Evolutionary conservation across 371 early-diverging fungal genomes (phyloP), one percentile per base, ranked within the genome.

Genomic region (Syncephalastrum monosporum): DNA sequence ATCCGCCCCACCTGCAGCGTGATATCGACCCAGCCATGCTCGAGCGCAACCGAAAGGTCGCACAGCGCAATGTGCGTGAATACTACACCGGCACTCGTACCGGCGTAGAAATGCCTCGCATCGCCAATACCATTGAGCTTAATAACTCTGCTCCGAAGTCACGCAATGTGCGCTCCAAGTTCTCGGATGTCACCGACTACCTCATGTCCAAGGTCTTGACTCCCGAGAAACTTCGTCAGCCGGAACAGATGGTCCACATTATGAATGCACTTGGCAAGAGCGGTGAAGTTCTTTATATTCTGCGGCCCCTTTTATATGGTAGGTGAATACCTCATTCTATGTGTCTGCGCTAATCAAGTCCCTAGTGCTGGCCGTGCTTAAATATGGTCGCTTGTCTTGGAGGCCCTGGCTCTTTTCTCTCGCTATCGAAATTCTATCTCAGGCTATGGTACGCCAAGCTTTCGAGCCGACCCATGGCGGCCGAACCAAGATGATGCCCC

Each of bases 331-430:
- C 1, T 23, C 17, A 21, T 12, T 13, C 53, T 41, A 23, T 47
- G 17, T 29, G 8, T 23, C 19, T 7, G 17, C 15, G 7, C 29
- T 29, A 7, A 29, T 7, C 29, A 7, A 4, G 29, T 3, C 8
- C 17, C 12, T 53, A 88, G 93, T 93, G 3, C 50, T 93, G 24
- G 83, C 87, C 4, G 80, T 95, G 47, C 79, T 86, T 60, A 82
- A 81, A 53, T 89, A 81, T 58, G 96, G 95, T 12, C 67, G 61
- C 55, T 64, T 80, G 47, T 87, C 91, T 12, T 96, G 93, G 91
- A 80, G 81, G 50, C 96, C 98, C 5, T 95, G 94, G 93, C 63
- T 89, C 17, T 38, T 91, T 6, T 95, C 96, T 0, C 57, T 95
- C 33, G 60, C 79, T 0, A 64, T 92, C 41, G 98, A 97, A 59